Conservation (phyloP, 2,329 filamentous ascomycete species). For the Byssothecium circinans region DNA sequence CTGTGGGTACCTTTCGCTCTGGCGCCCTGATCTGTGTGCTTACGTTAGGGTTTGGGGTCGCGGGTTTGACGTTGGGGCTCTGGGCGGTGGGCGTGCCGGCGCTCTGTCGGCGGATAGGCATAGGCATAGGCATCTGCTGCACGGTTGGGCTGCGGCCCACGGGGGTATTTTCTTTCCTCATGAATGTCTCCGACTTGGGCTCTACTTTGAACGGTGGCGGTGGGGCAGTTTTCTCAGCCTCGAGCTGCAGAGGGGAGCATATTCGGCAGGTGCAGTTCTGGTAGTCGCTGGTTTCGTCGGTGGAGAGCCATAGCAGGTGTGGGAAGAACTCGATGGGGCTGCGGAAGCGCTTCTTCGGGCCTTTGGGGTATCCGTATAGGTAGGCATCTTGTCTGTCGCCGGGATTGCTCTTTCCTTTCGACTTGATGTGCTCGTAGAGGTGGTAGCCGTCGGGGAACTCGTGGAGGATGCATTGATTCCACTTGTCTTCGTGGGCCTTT, state of each 20-base stretch:
- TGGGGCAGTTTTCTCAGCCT: constrained; percentile 43
- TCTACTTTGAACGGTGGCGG: constrained; percentile 25
- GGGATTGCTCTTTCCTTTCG: constrained; percentile 53
- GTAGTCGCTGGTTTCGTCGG: constrained; percentile 55
- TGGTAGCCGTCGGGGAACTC: constrained; percentile 59
- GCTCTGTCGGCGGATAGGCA: constrained; percentile 22
- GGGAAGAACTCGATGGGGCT: constrained; percentile 63
- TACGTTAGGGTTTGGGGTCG: constrained; percentile 10
- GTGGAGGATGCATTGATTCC: constrained; percentile 53
- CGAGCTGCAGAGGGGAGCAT: constrained; percentile 57
- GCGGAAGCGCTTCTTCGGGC: constrained; percentile 59
- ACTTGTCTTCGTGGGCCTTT: constrained; percentile 39
- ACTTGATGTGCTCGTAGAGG: constrained; percentile 62
- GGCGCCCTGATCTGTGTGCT: constrained; percentile 20
- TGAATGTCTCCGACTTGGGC: constrained; percentile 30
- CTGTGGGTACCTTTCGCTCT: constrained; percentile 33
- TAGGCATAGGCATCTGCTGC: too few species aligned
- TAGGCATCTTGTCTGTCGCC: constrained; percentile 61
- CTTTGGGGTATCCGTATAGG: constrained; percentile 61
- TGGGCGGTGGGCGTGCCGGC: constrained; percentile 19
- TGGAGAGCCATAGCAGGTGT: constrained; percentile 60
- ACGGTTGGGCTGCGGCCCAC: constrained; percentile 22
- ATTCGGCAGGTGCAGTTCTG: constrained; percentile 61
- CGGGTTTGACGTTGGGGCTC: constrained; percentile 26
- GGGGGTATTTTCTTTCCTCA: constrained; percentile 1